These are phyloP conservation scores for Claviceps humidiphila DNA, from an alignment of 2,329 filamentous ascomycete species.

Conservation along the genomic window DNA sequence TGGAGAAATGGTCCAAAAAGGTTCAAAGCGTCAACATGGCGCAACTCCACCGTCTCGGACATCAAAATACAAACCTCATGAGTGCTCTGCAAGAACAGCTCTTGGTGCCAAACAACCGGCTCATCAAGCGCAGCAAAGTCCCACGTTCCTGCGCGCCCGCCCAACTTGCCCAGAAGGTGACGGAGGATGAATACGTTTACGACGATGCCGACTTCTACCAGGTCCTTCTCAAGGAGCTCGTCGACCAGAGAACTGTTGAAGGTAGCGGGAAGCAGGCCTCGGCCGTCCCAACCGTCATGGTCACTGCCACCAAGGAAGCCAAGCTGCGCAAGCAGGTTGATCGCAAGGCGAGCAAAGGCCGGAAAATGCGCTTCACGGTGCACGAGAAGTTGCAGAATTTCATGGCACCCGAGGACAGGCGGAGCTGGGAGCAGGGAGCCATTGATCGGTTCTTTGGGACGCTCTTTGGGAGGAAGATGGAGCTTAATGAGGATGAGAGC, in stretches of 20 bases:
- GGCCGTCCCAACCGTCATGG: slow-evolving; percentile 41
- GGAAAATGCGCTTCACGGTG: slow-evolving; percentile 87
- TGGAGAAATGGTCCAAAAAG: slow-evolving; percentile 87
- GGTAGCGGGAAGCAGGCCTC: slow-evolving; percentile 35
- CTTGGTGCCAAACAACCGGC: slow-evolving; percentile 44
- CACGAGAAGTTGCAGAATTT: slow-evolving; percentile 98
- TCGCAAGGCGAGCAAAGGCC: slow-evolving; percentile 85
- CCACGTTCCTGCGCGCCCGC: slow-evolving; percentile 66
- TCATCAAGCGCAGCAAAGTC: slow-evolving; percentile 54
- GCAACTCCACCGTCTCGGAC: slow-evolving; percentile 13
- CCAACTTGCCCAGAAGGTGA: slow-evolving; percentile 45
- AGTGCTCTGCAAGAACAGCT: slow-evolving; percentile 57
- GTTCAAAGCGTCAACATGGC: slow-evolving; percentile 33
- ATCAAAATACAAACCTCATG: slow-evolving; percentile 36
- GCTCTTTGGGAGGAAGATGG: slow-evolving; percentile 57
- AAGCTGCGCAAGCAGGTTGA: slow-evolving; percentile 79
- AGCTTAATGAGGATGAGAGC: slow-evolving; percentile 39
- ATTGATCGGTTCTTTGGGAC: slow-evolving; percentile 67
- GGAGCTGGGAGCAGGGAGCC: slow-evolving; percentile 66
- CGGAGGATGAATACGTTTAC: slow-evolving; percentile 55
- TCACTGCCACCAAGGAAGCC: slow-evolving; percentile 58
- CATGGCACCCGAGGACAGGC: slow-evolving; percentile 81
- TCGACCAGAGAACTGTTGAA: slow-evolving; percentile 73
- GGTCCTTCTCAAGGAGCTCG: slow-evolving; percentile 78
- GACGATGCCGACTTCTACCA: slow-evolving; percentile 96